A percentile compares a stretch with the other conserved stretches of the same genome.
Evolutionary conservation across 768 basidiomycete genomes (phyloP).

Genomic region (Astraeus odoratus): DNA sequence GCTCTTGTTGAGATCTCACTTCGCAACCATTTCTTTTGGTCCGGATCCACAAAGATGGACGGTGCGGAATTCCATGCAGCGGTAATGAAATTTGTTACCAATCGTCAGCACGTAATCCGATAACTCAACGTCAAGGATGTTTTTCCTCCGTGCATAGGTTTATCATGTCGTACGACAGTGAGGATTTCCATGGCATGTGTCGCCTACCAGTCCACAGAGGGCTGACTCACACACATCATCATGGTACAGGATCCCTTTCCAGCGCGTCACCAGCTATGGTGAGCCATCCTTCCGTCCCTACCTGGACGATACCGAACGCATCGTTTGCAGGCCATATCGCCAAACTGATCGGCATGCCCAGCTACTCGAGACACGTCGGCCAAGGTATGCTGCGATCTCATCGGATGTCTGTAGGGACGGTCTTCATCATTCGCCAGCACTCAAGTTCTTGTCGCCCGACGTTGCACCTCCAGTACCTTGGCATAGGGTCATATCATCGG

Average conservation of each 20-base stretch:
- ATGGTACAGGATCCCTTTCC: conserved; percentile 45
- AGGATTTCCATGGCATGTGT: neutral
- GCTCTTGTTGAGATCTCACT: too few relatives aligned
- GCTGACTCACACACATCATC: neutral
- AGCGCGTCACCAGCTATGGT: conserved; percentile 76
- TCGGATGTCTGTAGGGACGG: too few relatives aligned
- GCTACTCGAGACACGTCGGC: neutral
- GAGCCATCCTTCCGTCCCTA: conserved; percentile 7
- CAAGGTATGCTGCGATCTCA: neutral
- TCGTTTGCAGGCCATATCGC: neutral
- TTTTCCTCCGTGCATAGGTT: conserved; percentile 38
- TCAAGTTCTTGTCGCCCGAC: conserved; percentile 63
- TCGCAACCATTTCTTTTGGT: neutral
- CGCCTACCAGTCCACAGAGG: neutral
- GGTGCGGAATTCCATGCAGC: conserved; percentile 58
- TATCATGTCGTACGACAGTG: conserved; percentile 59
- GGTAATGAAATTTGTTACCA: conserved; percentile 26
- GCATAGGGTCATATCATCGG: conserved; percentile 69
- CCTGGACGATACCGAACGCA: neutral
- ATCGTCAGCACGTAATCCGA: neutral
- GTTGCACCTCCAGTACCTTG: conserved; percentile 68
- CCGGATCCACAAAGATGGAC: conserved; percentile 33
- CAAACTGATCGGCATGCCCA: conserved; percentile 1
- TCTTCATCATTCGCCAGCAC: conserved; percentile 37
- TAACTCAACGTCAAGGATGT: neutral